These are phyloP conservation scores for Syzygium aqueum DNA, from an alignment of 345 rosid genomes.

Conservation along the genomic window DNA sequence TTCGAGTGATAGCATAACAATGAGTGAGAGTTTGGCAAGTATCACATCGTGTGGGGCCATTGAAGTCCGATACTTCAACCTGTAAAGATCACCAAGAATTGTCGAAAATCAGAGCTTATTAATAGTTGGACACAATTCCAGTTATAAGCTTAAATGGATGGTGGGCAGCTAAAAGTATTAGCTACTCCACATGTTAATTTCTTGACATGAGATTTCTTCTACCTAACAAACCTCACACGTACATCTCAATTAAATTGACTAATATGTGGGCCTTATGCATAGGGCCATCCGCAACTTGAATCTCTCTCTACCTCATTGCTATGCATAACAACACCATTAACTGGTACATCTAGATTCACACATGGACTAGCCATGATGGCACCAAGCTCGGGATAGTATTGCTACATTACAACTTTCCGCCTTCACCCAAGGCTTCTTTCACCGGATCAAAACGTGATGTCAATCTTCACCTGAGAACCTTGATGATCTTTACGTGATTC, in stretches of 20 bases:
- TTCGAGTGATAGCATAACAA: neutral
- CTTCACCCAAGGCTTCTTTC: neutral
- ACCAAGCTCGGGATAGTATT: rapidly evolving
- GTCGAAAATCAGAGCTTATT: neutral
- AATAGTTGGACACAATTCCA: neutral
- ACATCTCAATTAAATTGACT: neutral
- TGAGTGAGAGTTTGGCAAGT: neutral
- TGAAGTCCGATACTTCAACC: neutral
- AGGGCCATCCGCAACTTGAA: neutral
- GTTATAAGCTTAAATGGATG: neutral
- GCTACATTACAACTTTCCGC: neutral
- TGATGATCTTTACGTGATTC: neutral
- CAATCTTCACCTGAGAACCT: neutral
- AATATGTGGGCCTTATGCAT: neutral
- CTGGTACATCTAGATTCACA: neutral
- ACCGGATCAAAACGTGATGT: neutral
- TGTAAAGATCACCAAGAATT: neutral
- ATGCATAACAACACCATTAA: neutral
- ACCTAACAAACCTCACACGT: neutral
- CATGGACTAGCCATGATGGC: neutral
- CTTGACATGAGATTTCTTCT: neutral
- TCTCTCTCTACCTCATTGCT: neutral
- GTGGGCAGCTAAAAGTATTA: neutral
- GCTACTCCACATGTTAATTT: neutral
- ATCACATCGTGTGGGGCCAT: neutral